Base-by-base conservation (phyloP, 2,329 filamentous ascomycete genomes). In the Aspergillus persii region DNA sequence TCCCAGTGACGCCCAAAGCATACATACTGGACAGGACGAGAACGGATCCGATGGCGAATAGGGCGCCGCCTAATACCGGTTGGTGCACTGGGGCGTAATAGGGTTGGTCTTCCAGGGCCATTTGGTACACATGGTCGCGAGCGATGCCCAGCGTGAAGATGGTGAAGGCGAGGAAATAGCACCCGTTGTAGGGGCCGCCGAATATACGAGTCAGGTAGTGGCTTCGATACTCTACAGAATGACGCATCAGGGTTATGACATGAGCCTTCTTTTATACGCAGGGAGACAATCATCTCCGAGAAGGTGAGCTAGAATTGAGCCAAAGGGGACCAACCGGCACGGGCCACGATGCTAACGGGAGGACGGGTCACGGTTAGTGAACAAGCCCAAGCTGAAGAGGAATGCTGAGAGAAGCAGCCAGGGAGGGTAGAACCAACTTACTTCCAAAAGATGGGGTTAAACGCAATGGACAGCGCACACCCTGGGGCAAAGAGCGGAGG, bases 381-480 rank as follows among this genome's bases (percentile, higher is more conserved):
- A 15, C 41, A n/a, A 8, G 11, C 31, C 26, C 33, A 36, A 4
- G 33, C 18, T 36, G 33, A 8, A 36, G 9, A 36, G 33, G 8
- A 36, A 23, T 23, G 18, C 18, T 36, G 33, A 23, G 8, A 5
- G 18, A 23, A 23, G 18, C 18, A 23, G 3, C 9, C 4, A 49
- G 61, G 46, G 8, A 47, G 46, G 55, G 23, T 23, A 23, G 18
- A 23, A 23, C 18, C 44, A 47, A 84, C 91, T 82, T 84, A 96
- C 93, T 99, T 99, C 95, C 95, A 99, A 78, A 97, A 98, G n/a
- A 95, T 89, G 26, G 95, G 95, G 78, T 99, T 99, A 79, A 99
- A 98, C 52, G 89, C 84, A 78, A 99, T 96, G 55, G 90, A 85
- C 57, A 82, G 83, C 51, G 88, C 90, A 67, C 92, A 91, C 67